phyloP scores from a whole-genome alignment of 2,329 filamentous ascomycete genomes.

The Podosphaera xanthii region DNA sequence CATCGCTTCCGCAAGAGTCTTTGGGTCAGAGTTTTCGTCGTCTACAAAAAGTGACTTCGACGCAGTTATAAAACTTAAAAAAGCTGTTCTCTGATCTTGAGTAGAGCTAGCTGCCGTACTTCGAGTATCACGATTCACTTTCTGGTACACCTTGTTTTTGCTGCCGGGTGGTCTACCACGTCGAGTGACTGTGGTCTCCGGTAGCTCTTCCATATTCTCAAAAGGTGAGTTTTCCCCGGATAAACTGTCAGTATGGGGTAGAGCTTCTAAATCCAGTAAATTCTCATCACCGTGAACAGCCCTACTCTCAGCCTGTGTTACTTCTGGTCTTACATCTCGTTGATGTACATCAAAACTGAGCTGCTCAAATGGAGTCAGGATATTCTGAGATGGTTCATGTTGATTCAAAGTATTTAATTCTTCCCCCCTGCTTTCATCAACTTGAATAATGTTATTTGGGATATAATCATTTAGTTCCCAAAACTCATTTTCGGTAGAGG shows the following conservation, averaged over 20 bases:
- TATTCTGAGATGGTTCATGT: background rate
- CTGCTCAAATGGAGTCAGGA: background rate
- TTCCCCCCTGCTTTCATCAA: background rate
- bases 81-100: background rate
- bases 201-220: background rate
- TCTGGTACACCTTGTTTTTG: slow-evolving; percentile 1
- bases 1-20: background rate
- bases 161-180: background rate
- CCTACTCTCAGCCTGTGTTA: background rate
- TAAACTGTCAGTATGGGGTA: too few species aligned
- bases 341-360: slow-evolving; percentile 1
- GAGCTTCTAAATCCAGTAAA: too few species aligned
- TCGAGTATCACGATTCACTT: background rate
- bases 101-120: background rate
- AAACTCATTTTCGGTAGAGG: too few species aligned
- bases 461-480: too few species aligned
- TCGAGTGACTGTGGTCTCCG: background rate
- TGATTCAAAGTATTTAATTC: background rate
- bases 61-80: background rate
- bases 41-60: background rate
- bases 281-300: background rate
- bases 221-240: background rate
- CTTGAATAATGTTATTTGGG: background rate
- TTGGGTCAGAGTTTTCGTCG: background rate
- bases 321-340: background rate